A percentile compares a stretch with the other conserved stretches of the same genome.
Evolutionary conservation across 148 eudicot genomes (phyloP).

Genomic region (Rhododendron ovatum): DNA sequence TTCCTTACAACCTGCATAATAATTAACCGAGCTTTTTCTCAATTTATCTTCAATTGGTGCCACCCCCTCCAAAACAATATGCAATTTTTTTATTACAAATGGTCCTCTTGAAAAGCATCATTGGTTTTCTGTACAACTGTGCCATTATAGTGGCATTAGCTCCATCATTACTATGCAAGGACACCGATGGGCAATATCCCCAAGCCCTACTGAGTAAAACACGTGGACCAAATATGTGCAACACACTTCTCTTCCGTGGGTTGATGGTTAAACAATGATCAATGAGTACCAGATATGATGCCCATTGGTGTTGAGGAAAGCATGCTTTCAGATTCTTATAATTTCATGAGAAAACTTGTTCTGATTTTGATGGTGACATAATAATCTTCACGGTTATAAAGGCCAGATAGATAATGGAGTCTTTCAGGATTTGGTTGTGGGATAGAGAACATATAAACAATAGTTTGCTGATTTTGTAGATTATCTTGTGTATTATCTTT

Average conservation of each 20-base stretch:
- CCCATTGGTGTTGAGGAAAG: background rate
- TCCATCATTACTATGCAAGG: background rate
- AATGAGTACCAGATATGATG: background rate
- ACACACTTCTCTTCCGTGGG: background rate
- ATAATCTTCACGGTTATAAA: background rate
- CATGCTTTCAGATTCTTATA: background rate
- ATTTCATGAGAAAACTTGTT: background rate
- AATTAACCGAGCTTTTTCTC: background rate
- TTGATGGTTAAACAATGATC: background rate
- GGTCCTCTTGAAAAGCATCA: background rate
- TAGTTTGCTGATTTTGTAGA: background rate
- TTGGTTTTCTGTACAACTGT: background rate
- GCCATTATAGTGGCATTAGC: background rate
- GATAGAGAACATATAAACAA: background rate
- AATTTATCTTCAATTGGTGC: background rate
- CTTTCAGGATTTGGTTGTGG: background rate
- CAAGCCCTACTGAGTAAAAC: background rate
- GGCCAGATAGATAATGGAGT: background rate
- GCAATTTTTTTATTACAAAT: background rate
- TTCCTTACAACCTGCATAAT: background rate
- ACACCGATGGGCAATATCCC: background rate
- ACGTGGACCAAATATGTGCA: background rate
- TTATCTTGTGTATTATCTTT: background rate
- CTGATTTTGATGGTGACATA: background rate
- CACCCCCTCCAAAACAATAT: background rate